Evolutionary conservation across 2,329 filamentous ascomycete species (phyloP).

Genomic region (Stromatinia cepivora): DNA sequence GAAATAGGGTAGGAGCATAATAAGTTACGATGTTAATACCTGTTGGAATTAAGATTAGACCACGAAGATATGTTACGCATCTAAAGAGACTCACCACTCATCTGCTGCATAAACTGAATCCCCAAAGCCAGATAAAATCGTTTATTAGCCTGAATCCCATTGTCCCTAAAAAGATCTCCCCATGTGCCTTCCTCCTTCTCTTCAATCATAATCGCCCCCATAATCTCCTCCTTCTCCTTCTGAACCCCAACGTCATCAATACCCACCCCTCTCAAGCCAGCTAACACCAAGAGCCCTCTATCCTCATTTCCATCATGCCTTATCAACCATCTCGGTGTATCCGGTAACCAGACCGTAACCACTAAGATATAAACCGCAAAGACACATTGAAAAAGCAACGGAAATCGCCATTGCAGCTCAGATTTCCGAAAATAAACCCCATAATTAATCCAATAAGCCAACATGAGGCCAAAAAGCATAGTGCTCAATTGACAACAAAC

Average conservation of each 20-base stretch:
- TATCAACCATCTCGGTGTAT: constrained; percentile 92
- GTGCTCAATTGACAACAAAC: background rate
- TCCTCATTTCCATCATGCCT: constrained; percentile 96
- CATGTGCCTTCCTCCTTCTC: constrained; percentile 37
- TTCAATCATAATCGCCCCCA: constrained; percentile 29
- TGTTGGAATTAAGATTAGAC: background rate
- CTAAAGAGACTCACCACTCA: constrained; percentile 40
- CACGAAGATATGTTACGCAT: no score
- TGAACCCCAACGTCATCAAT: constrained; percentile 4
- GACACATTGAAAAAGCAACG: constrained; percentile 42
- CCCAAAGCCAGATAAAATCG: constrained; percentile 51
- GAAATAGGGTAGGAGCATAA: background rate
- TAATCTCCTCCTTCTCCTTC: constrained; percentile 29
- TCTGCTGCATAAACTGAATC: constrained; percentile 53
- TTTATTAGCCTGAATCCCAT: constrained; percentile 52
- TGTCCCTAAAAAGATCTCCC: constrained; percentile 40
- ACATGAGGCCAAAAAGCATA: background rate
- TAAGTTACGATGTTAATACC: background rate
- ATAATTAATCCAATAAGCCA: background rate
- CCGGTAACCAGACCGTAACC: constrained; percentile 85
- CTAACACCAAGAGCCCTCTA: constrained; percentile 81
- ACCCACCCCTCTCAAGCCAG: constrained; percentile 30
- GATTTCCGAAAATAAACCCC: background rate
- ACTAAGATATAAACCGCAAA: constrained; percentile 82
- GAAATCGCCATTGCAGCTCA: background rate